Base-by-base conservation (phyloP, 2,329 filamentous ascomycete species). In the Penicillium psychrosexuale region DNA sequence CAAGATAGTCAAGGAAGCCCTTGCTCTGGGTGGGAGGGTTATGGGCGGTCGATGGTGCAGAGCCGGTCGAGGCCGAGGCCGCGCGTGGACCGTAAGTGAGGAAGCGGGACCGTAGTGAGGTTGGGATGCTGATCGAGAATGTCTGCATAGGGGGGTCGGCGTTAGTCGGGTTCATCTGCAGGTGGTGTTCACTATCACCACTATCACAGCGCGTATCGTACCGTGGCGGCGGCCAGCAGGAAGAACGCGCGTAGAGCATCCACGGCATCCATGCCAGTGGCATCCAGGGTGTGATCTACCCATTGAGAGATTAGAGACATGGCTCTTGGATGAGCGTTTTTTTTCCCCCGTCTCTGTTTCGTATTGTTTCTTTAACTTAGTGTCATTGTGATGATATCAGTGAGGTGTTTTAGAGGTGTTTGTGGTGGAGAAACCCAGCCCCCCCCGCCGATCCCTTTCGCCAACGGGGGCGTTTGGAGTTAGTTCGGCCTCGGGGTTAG, bases 71-170 rank as follows among this genome's bases (percentile, higher is more conserved):
- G 28, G 51, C 56, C 33, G 66, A 60, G 43, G 63, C 70, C 17
- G 79, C 73, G 65, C 84, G 80, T 51, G 83, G 78, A 51, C 84
- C 84, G 68, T 87, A 87, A 45, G 78, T 72, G 47, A 87, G 75
- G 68, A 86, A 86, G 49, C 84, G 82, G 54, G 66, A 62, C 60
- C 77, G 77, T 46, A 86, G 72, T 40, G 77, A 68, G 55, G 81
- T 78, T 39, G 82, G 70, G 58, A 75, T 69, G 67, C 78, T 79
- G 57, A 83, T 72, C 46, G 79, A 67, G 50, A 86, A 66, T 33
- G 83, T 74, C 70, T 78, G 64, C 53, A 44, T 47, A 51, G 39
- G 49, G 49, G 34, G 51, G 34, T 36, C 36, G 30, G 47, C 37
- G 28, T 47, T 55, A 55, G 47, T 60, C 60, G 54, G 63, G 52